Base-by-base conservation (phyloP, 805 yeast species). In the Yamadazyma philogaea region DNA sequence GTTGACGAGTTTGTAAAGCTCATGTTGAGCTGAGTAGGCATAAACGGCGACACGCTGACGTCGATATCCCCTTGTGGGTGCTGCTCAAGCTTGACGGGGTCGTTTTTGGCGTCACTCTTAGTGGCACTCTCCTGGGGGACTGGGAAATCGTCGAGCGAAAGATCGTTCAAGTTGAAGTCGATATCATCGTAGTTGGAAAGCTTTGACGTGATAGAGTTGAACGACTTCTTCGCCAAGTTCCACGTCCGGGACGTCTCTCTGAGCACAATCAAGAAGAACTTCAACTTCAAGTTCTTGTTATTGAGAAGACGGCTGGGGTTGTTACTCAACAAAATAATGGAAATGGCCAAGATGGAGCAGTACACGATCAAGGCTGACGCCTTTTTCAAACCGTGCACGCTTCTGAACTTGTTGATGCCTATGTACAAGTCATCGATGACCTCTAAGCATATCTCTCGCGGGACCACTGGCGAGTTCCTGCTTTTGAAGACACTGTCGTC, bases 301-400 rank as follows among this genome's bases (percentile, higher is more conserved):
- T 59, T 55, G 8, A 53, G 52, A 30, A 64, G 45, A 39, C 55
- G 55, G 15, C 52, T 53, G 21, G 56, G 50, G 5, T 64, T 56
- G 34, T 64, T 63, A 17, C 36, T 39, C 8, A 68, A 59, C 42
- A 69, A 56, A 10, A 68, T 59, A 19, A 70, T 66, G 11, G 77
- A 70, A 7, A 72, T 66, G 11, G 75, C 65, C 34, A 74, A 57
- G 49, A 75, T 72, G 24, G 72, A 63, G 41, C 77, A 66, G 50
- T 75, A 75, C 2, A 75, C 72, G 32, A 74, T 68, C 48, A 74
- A 66, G 3, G 74, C 66, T 1, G 79, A 74, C 3, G 70, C 68
- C 34, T 68, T 56, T 20, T 64, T 54, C 20, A 59, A 63, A 1
- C 76, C 75, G 48, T 73, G 77, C 1, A 57, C 57, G 12, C 46